Evolutionary conservation across 306 rosid species (phyloP).

Genomic region (Elaeagnus macrophylla): DNA sequence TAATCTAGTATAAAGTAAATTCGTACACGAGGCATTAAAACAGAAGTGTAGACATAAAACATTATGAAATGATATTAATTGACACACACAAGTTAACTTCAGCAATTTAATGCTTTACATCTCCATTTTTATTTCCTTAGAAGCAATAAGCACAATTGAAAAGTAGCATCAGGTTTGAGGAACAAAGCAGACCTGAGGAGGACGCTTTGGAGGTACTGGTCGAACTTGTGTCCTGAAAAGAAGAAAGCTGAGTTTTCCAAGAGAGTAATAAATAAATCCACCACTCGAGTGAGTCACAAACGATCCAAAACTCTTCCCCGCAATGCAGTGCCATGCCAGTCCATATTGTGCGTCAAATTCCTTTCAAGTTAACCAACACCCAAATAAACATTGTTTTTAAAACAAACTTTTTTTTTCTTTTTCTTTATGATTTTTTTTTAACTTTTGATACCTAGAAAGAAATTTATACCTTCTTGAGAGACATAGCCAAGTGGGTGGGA

Average conservation of each 20-base stretch:
- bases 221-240: conserved; percentile 25
- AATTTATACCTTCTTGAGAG: conserved; percentile 20
- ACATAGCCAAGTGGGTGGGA: conserved; percentile 22
- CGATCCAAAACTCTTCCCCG: conserved; percentile 24
- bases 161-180: background rate
- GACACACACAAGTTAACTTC: too few relatives aligned
- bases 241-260: conserved; percentile 22
- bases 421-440: too few relatives aligned
- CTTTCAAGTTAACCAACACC: background rate
- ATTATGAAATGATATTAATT: too few relatives aligned
- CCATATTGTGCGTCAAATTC: conserved; percentile 18
- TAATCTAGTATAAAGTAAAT: too few relatives aligned
- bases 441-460: background rate
- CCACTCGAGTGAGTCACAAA: conserved; percentile 24
- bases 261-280: conserved; percentile 22
- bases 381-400: background rate
- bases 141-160: too few relatives aligned
- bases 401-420: background rate
- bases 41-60: too few relatives aligned
- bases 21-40: too few relatives aligned
- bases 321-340: conserved; percentile 28
- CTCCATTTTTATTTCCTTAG: too few relatives aligned
- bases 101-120: too few relatives aligned
- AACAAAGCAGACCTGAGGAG: background rate
- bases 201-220: conserved; percentile 1